phyloP scores from a whole-genome alignment of 2,329 filamentous ascomycete genomes.

The Botrytis fragariae region DNA sequence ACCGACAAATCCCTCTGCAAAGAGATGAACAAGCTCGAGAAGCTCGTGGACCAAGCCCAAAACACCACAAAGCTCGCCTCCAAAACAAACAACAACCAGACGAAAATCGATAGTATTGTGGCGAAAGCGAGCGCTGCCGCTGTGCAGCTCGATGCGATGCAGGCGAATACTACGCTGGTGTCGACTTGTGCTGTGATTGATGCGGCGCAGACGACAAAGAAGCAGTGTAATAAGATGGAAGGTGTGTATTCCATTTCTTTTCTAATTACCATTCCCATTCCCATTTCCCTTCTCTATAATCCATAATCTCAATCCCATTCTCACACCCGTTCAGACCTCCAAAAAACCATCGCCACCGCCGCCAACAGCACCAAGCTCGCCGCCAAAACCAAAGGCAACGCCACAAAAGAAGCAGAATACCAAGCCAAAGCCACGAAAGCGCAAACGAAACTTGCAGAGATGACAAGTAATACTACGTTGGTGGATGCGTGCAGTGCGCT shows the following conservation, averaged over 20 bases:
- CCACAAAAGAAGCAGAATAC: conserved; percentile 22
- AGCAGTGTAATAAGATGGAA: conserved; percentile 20
- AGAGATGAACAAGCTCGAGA: conserved; percentile 37
- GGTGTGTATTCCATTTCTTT: not conserved
- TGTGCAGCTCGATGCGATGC: conserved; percentile 37
- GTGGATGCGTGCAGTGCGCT: conserved; percentile 23
- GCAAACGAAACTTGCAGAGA: conserved; percentile 15
- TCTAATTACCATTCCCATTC: rapidly evolving
- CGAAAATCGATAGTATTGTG: conserved; percentile 41
- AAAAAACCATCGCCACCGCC: conserved; percentile 24
- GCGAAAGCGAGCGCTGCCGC: conserved; percentile 39
- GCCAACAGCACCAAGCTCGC: conserved; percentile 23
- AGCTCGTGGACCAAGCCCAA: conserved; percentile 37
- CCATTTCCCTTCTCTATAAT: rapidly evolving
- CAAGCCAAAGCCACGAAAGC: conserved; percentile 21
- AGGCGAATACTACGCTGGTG: conserved; percentile 41
- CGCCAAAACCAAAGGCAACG: conserved; percentile 21
- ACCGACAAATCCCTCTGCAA: conserved; percentile 39
- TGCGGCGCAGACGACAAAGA: conserved; percentile 22
- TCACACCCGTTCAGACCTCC: conserved; percentile 12
- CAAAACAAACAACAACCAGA: conserved; percentile 41
- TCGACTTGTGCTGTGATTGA: conserved; percentile 40
- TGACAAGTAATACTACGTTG: conserved; percentile 25
- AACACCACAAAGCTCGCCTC: conserved; percentile 41
- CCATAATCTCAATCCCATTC: too few relatives aligned